These are phyloP conservation scores for Phaseolus lunatus DNA, from an alignment of 306 rosid species.

Conservation along the genomic window DNA sequence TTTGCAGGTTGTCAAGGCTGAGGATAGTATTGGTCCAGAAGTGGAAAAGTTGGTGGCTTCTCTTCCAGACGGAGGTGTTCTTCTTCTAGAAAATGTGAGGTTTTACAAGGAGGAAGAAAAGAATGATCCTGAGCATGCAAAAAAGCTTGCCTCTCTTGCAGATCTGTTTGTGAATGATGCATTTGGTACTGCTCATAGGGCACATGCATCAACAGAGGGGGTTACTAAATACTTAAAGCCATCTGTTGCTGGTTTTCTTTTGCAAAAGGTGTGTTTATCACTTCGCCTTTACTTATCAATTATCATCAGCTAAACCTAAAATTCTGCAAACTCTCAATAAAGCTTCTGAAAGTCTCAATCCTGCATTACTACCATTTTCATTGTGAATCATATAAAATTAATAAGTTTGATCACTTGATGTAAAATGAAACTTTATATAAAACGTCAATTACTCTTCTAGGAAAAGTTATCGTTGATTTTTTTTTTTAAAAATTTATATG, in stretches of 20 bases:
- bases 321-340: conserved; percentile 15
- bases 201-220: conserved; percentile 99
- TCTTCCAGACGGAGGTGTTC: conserved; percentile 91
- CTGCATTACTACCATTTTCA: neutral
- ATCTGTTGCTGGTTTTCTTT: conserved; percentile 96
- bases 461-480: conserved; percentile 2
- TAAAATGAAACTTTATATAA: conserved; percentile 27
- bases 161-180: conserved; percentile 98
- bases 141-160: conserved; percentile 92
- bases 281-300: neutral
- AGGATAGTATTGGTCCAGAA: conserved; percentile 91
- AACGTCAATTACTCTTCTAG: conserved; percentile 14
- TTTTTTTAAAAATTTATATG: neutral
- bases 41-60: conserved; percentile 86
- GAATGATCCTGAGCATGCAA: conserved; percentile 93
- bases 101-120: conserved; percentile 99
- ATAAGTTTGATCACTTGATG: conserved; percentile 9
- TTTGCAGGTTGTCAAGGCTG: conserved; percentile 88
- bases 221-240: conserved; percentile 97
- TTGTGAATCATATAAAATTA: conserved; percentile 3
- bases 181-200: conserved; percentile 98
- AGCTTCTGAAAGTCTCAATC: neutral
- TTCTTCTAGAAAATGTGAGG: conserved; percentile 96
- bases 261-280: conserved; percentile 81
- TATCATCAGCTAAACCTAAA: conserved; percentile 13